phyloP scores from a whole-genome alignment of 352 stramenopile genomes.

The Pseudoperonospora humuli region DNA sequence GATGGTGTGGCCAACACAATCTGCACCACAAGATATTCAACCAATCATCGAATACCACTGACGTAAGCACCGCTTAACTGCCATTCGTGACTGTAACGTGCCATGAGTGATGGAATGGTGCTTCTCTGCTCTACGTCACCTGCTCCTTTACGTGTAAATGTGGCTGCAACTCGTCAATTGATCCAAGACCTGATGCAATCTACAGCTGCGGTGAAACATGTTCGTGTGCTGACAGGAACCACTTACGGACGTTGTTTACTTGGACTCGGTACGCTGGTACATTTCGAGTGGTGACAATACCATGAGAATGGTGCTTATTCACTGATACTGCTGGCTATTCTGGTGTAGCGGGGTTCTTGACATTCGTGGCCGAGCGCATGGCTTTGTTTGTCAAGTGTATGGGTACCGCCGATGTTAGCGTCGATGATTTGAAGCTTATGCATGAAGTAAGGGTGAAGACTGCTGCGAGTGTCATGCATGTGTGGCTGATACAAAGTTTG shows the following conservation, averaged over 20 bases:
- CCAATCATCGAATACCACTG: conserved; percentile 20
- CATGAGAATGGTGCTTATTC: not conserved
- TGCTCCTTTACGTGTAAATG: conserved; percentile 21
- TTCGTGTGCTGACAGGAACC: conserved; percentile 20
- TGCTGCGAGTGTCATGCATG: not conserved
- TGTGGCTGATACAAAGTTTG: not conserved
- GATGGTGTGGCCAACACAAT: conserved; percentile 11
- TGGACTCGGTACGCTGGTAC: conserved; percentile 38
- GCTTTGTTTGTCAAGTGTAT: conserved; percentile 30
- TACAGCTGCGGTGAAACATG: conserved; percentile 21
- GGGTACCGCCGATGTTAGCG: conserved; percentile 9
- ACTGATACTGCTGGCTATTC: conserved; percentile 2
- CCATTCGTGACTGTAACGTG: conserved; percentile 14
- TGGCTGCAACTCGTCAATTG: conserved; percentile 21
- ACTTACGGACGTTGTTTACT: conserved; percentile 70
- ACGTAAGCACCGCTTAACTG: conserved; percentile 24
- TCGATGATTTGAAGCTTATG: conserved; percentile 31
- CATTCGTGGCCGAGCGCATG: conserved; percentile 39
- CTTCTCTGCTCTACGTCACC: conserved; percentile 23
- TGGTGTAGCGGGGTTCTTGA: conserved; percentile 55
- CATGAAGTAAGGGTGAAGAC: conserved; percentile 18
- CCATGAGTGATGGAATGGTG: conserved; percentile 24
- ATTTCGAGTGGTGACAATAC: not conserved
- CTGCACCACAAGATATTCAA: conserved; percentile 14
- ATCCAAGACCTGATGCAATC: conserved; percentile 18